A percentile compares a stretch with the other conserved stretches of the same genome.
These are phyloP conservation scores for Curvularia lunata DNA, from an alignment of 2,329 filamentous ascomycete species.

Conservation along the genomic window DNA sequence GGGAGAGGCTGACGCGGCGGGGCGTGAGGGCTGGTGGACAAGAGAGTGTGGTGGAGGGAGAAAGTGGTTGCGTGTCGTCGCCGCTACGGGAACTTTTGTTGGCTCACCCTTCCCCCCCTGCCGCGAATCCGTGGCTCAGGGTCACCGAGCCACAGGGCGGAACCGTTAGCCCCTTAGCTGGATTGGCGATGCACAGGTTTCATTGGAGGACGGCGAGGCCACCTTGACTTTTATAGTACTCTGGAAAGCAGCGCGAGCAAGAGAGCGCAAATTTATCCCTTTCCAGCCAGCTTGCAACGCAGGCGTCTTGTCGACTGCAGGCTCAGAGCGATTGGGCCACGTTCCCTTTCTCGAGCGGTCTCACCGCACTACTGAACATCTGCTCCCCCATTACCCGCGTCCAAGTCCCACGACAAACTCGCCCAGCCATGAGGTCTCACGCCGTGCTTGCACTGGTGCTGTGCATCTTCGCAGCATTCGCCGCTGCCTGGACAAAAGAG, in stretches of 20 bases:
- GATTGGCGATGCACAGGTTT: conserved; percentile 14
- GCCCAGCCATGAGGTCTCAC: conserved; percentile 71
- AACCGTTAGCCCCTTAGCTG: conserved; percentile 17
- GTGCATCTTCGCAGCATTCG: conserved; percentile 69
- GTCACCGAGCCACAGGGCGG: conserved; percentile 19
- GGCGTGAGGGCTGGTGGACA: conserved; percentile 15
- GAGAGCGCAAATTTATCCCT: conserved; percentile 11
- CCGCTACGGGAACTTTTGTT: conserved; percentile 11
- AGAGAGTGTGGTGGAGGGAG: conserved; percentile 17
- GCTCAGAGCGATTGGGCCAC: conserved; percentile 33
- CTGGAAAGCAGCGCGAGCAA: background rate
- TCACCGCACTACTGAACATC: conserved; percentile 28
- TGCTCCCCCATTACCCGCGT: conserved; percentile 33
- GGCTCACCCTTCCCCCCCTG: conserved; percentile 22
- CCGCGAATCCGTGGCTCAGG: conserved; percentile 23
- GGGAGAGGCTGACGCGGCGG: conserved; percentile 36
- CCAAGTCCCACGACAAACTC: conserved; percentile 25
- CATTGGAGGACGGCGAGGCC: conserved; percentile 4
- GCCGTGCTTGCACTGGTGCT: conserved; percentile 70
- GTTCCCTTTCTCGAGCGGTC: conserved; percentile 28
- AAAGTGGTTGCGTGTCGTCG: conserved; percentile 13
- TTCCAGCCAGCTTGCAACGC: conserved; percentile 13
- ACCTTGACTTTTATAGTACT: conserved; percentile 14
- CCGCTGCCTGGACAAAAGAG: conserved; percentile 87
- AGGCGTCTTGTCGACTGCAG: conserved; percentile 13